phyloP scores from a whole-genome alignment of 148 eudicot genomes.

The Diospyros lotus region DNA sequence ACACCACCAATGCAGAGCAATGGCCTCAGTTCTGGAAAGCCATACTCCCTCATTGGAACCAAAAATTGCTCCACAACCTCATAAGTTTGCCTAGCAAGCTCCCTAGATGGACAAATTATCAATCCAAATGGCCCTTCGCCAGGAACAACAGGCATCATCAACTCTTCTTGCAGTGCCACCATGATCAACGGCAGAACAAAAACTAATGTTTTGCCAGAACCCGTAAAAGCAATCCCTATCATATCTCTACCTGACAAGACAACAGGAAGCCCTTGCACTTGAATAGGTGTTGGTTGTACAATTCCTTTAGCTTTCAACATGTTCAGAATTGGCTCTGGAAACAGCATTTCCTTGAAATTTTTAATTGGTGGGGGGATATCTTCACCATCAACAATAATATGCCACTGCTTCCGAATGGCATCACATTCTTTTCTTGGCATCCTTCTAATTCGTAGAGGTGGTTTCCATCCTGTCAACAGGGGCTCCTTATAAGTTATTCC shows the following conservation, averaged over 20 bases:
- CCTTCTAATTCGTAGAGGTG: constrained; percentile 54
- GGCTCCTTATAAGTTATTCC: constrained; percentile 82
- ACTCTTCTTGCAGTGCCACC: constrained; percentile 83
- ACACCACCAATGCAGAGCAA: constrained; percentile 90
- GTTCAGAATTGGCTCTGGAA: constrained; percentile 63
- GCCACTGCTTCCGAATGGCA: constrained; percentile 68
- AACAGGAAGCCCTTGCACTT: constrained; percentile 84
- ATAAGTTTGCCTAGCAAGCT: constrained; percentile 81
- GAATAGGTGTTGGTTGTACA: constrained; percentile 79
- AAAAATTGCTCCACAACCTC: constrained; percentile 77
- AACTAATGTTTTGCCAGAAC: constrained; percentile 83
- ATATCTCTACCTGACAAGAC: constrained; percentile 79
- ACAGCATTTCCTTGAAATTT: constrained; percentile 75
- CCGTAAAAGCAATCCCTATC: constrained; percentile 91
- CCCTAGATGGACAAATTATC: constrained; percentile 83
- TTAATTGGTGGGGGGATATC: constrained; percentile 86
- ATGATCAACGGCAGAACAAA: constrained; percentile 80
- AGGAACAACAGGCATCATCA: constrained; percentile 74
- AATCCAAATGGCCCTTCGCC: constrained; percentile 92
- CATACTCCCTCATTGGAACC: constrained; percentile 43
- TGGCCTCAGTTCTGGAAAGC: constrained; percentile 72
- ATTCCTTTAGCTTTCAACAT: constrained; percentile 60
- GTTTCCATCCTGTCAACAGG: constrained; percentile 70
- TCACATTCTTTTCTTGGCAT: constrained; percentile 59
- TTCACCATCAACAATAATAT: constrained; percentile 82